Percentiles rank a stretch among this genome's conserved stretches.
Conservation (phyloP, 202 grass and related monocot species). For the Digitaria exilis region DNA sequence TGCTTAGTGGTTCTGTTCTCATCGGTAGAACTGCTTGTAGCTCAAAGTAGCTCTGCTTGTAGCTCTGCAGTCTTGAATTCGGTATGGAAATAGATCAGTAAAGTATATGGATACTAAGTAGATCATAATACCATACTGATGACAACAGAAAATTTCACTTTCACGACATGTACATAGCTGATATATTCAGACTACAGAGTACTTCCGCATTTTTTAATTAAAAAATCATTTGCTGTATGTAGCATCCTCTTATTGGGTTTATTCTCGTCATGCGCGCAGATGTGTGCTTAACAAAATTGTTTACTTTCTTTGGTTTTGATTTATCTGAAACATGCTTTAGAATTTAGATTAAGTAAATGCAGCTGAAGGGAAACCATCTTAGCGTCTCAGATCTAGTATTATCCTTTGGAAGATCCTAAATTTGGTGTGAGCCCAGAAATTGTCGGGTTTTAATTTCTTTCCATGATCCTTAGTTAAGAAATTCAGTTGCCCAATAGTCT, state of each 20-base stretch:
- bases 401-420: not conserved
- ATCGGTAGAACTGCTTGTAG: no score
- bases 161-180: not conserved
- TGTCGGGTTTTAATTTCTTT: not conserved
- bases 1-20: no score
- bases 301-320: not conserved
- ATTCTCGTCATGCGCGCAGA: not conserved
- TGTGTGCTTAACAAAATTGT: not conserved
- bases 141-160: not conserved
- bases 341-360: conserved; percentile 4
- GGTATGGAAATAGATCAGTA: not conserved
- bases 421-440: not conserved
- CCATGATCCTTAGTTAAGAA: not conserved
- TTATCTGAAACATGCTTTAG: not conserved
- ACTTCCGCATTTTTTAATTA: not conserved
- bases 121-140: conserved; percentile 9
- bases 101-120: not conserved
- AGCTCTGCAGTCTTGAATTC: not conserved
- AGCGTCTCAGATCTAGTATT: not conserved
- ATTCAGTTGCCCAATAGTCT: not conserved
- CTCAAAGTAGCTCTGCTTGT: not conserved
- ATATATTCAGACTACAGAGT: not conserved
- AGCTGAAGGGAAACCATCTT: not conserved
- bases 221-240: not conserved
- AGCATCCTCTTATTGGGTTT: not conserved